Base-by-base conservation (phyloP, 1,139 yeast genomes). In the Suhomyces bribrorum region DNA sequence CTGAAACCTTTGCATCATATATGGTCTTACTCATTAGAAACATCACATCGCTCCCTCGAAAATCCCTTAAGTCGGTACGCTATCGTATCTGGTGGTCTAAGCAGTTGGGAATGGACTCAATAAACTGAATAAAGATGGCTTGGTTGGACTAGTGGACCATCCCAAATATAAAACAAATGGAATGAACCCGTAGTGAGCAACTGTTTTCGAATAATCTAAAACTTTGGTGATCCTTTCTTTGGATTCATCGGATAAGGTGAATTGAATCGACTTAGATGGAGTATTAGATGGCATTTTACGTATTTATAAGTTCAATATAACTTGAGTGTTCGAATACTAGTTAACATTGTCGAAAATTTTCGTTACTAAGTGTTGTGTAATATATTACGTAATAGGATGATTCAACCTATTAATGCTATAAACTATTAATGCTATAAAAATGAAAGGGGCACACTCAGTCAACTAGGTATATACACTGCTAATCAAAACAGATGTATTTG, bases 151-250 rank as follows among this genome's bases (percentile, higher is more conserved):
- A 53, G 86, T 81, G 45, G 86, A 73, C 96, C 96, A 90, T 31
- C 96, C 97, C 58, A 92, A 73, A 73, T 92, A 92, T 57, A 92
- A 74, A 49, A 92, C 84, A 59, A 92, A 86, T 44, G 98, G 98
- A 55, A 92, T 84, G 86, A 95, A 92, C 31, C 97, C 97, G 66
- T 89, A 92, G 69, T 92, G 97, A 44, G 92, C 86, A 57, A 86
- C 77, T 40, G 87, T 85, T 64, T 88, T 86, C 50, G 96, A 83
- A 55, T 88, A 75, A 54, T 86, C 95, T 54, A 89, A 71, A 49
- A 89, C 70, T 64, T 83, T 87, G 63, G 83, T 66, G 63, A 92
- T 78, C 69, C 97, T 88, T 71, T 92, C 98, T 77, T 83, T 81
- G 46, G 85, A 79, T 61, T 82, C 87, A 66, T 83, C 88, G 18